These are phyloP conservation scores for Penicillium paneum DNA, from an alignment of 2,329 filamentous ascomycete species.

Conservation along the genomic window DNA sequence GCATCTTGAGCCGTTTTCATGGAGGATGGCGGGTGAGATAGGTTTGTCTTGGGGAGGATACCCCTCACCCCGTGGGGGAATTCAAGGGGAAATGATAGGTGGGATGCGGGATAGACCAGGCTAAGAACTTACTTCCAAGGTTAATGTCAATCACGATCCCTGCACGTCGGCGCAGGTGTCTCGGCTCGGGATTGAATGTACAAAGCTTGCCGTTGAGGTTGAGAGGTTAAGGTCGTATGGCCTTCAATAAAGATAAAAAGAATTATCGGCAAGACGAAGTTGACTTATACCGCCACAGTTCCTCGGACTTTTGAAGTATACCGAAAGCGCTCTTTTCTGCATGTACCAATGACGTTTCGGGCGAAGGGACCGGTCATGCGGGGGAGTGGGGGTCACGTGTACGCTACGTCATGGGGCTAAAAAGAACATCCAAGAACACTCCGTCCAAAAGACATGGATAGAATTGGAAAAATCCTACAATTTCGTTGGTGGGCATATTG, in stretches of 20 bases:
- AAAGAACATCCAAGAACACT: neutral
- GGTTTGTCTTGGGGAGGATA: neutral
- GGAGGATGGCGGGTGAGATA: neutral
- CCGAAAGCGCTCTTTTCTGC: neutral
- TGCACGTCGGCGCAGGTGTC: neutral
- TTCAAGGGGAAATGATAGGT: neutral
- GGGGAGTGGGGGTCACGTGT: conserved; percentile 8
- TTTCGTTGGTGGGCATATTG: neutral
- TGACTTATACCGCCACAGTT: neutral
- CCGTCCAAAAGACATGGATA: too few species aligned
- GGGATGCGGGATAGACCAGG: neutral
- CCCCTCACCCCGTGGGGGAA: neutral
- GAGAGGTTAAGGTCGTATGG: neutral
- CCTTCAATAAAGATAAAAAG: neutral
- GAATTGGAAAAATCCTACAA: neutral
- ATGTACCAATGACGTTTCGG: conserved; percentile 29
- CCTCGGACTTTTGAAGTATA: conserved; percentile 3
- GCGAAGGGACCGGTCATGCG: conserved; percentile 25
- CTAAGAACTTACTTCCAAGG: conserved; percentile 8
- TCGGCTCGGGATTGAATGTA: neutral
- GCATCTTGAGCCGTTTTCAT: neutral
- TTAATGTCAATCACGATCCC: conserved; percentile 1
- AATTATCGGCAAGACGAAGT: neutral
- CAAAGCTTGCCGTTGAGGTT: neutral
- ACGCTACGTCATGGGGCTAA: neutral